phyloP scores from a whole-genome alignment of 495 filamentous ascomycete species.

The Penicillium macrosclerotiorum region DNA sequence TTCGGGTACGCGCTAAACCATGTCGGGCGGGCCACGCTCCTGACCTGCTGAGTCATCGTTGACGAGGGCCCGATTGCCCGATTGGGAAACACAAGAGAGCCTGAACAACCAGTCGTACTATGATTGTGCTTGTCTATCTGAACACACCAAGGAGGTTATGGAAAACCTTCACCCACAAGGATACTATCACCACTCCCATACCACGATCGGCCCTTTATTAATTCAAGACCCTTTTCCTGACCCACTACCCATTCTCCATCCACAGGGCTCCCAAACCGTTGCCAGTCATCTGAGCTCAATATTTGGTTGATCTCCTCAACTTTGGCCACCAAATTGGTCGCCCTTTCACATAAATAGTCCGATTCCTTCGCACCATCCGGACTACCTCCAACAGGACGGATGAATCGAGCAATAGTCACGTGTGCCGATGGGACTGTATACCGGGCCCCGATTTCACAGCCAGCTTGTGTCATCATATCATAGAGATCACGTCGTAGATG shows the following conservation, averaged over 20 bases:
- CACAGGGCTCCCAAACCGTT: slow-evolving; percentile 44
- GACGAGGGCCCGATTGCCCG: slow-evolving; percentile 9
- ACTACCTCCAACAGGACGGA: slow-evolving; percentile 53
- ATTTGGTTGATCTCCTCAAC: slow-evolving; percentile 76
- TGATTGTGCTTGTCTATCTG: too few relatives aligned
- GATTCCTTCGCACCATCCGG: slow-evolving; percentile 17
- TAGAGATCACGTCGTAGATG: slow-evolving; percentile 82
- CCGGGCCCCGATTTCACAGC: slow-evolving; percentile 63
- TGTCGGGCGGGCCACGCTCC: slow-evolving; percentile 23
- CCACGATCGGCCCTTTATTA: slow-evolving; percentile 70
- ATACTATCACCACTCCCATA: slow-evolving; percentile 76
- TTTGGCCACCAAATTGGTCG: slow-evolving; percentile 56
- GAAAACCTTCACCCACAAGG: slow-evolving; percentile 55
- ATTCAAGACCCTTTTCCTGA: slow-evolving; percentile 71
- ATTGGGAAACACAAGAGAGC: too few relatives aligned
- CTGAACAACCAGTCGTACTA: too few relatives aligned
- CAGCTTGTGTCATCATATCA: slow-evolving; percentile 51
- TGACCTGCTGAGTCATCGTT: slow-evolving; percentile 21
- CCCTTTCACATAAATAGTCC: slow-evolving; percentile 38
- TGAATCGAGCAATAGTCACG: slow-evolving; percentile 80
- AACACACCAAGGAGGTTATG: too few relatives aligned
- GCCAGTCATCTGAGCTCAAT: slow-evolving; percentile 67
- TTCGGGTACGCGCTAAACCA: slow-evolving; percentile 35
- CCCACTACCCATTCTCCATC: slow-evolving; percentile 69
- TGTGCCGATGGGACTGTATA: slow-evolving; percentile 88